Percentiles rank a stretch among this genome's conserved stretches.
These are phyloP conservation scores for Anthracocystis walkeri DNA, from an alignment of 1,284 basidiomycete genomes.

Conservation along the genomic window DNA sequence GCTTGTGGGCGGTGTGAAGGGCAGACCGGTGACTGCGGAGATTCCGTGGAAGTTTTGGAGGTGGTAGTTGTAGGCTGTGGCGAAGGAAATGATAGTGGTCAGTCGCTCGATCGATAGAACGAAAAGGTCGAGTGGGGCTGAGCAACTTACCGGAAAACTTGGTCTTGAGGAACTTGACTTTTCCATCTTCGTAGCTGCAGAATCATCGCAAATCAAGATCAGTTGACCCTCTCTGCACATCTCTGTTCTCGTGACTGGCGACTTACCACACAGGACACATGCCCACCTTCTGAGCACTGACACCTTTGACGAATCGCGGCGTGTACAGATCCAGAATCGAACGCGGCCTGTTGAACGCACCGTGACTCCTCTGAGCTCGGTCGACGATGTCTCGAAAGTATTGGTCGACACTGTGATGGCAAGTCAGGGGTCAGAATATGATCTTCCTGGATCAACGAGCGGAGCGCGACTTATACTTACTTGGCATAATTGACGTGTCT, in stretches of 20 bases:
- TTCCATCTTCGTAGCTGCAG: slow-evolving; percentile 47
- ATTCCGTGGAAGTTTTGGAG: slow-evolving; percentile 56
- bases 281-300: slow-evolving; percentile 44
- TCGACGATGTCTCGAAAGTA: slow-evolving; percentile 23
- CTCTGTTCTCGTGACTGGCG: background rate
- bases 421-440: background rate
- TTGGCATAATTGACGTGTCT: slow-evolving; percentile 12
- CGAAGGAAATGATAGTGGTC: background rate
- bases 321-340: slow-evolving; percentile 57
- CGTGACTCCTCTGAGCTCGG: slow-evolving; percentile 27
- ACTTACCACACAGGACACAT: slow-evolving; percentile 58
- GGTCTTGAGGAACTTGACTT: slow-evolving; percentile 44
- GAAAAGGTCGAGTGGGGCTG: too few species aligned
- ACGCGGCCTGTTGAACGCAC: slow-evolving; percentile 39
- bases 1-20: slow-evolving; percentile 47
- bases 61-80: slow-evolving; percentile 59
- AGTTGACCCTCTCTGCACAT: background rate
- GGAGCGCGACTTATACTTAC: slow-evolving; percentile 10
- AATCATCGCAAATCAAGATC: background rate
- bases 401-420: slow-evolving; percentile 14
- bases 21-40: slow-evolving; percentile 34
- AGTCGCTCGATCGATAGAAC: background rate
- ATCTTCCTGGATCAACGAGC: background rate
- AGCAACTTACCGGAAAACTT: slow-evolving; percentile 49
- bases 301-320: slow-evolving; percentile 47